phyloP scores from a whole-genome alignment of 2,329 filamentous ascomycete genomes.

The Diaporthe aspalathi region DNA sequence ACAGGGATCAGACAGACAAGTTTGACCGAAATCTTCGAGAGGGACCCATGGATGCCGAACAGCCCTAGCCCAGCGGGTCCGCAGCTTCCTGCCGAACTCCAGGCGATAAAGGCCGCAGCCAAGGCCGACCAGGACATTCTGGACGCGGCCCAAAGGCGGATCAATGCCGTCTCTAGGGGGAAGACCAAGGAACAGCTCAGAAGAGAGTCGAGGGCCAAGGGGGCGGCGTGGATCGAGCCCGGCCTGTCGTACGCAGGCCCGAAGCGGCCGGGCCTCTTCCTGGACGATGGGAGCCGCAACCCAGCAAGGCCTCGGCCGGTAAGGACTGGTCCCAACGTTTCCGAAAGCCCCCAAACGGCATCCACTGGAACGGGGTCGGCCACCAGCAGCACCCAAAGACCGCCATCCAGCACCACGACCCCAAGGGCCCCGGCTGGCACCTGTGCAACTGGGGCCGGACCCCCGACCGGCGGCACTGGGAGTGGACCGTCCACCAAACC shows the following conservation, averaged over 20 bases:
- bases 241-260: not conserved
- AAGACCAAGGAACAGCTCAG: not conserved
- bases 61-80: not conserved
- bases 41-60: not conserved
- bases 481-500: not conserved
- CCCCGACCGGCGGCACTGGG: not conserved
- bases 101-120: too few species aligned
- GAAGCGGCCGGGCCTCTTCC: not conserved
- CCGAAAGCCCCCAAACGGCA: not conserved
- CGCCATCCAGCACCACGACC: not conserved
- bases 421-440: not conserved
- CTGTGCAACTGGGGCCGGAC: not conserved
- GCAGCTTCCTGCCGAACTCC: not conserved
- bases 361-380: not conserved
- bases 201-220: not conserved
- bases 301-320: not conserved
- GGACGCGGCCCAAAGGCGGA: not conserved
- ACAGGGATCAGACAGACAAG: not conserved
- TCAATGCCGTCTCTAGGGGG: not conserved
- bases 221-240: not conserved
- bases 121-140: not conserved
- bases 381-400: not conserved
- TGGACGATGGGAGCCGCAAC: slow-evolving; percentile 3
- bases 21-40: not conserved
- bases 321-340: not conserved